Evolutionary conservation across 345 rosid species (phyloP).

Genomic region (Citrus glauca): DNA sequence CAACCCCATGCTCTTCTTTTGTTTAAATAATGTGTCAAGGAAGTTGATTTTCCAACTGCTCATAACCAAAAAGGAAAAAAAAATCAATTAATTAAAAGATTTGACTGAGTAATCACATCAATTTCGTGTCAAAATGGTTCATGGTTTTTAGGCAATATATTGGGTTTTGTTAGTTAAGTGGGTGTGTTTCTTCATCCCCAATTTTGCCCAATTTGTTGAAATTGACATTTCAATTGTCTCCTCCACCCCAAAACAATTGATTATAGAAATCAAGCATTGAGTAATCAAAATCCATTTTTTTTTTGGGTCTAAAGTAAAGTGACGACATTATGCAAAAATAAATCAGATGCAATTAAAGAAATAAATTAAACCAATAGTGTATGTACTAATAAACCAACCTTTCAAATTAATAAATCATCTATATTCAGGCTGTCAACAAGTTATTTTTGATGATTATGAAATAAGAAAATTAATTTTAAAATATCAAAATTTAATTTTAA

Average conservation of each 20-base stretch:
- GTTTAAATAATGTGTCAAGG: neutral
- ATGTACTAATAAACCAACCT: no score
- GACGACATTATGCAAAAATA: neutral
- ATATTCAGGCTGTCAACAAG: neutral
- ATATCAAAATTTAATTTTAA: no score
- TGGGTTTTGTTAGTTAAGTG: neutral
- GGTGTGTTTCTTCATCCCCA: constrained; percentile 9
- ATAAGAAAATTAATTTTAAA: no score
- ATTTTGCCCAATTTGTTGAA: neutral
- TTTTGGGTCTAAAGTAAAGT: neutral
- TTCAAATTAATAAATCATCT: no score
- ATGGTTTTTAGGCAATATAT: neutral
- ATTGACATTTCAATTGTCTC: neutral
- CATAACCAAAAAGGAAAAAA: neutral
- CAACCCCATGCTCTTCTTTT: neutral
- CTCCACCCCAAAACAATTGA: neutral
- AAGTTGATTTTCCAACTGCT: constrained; percentile 18
- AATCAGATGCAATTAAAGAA: neutral
- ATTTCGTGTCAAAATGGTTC: neutral
- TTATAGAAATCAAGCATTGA: neutral
- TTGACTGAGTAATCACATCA: neutral
- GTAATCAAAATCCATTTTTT: neutral
- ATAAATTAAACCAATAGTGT: no score
- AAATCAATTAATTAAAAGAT: neutral
- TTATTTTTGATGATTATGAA: no score